phyloP scores from a whole-genome alignment of 441 rosid genomes.

The Euphorbia celastroides region DNA sequence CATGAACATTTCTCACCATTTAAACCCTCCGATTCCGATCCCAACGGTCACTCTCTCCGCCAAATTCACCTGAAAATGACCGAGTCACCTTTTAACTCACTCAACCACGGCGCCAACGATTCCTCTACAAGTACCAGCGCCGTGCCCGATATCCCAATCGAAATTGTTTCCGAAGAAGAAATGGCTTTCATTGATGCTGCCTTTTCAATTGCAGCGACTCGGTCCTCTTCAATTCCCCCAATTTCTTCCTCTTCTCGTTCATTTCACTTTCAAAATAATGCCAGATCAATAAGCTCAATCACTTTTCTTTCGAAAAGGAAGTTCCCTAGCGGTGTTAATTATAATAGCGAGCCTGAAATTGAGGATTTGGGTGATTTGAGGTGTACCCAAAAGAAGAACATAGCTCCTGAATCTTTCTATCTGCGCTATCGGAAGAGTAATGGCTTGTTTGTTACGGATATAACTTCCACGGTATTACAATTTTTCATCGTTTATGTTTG shows the following conservation, averaged over 20 bases:
- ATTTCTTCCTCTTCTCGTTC: conserved; percentile 27
- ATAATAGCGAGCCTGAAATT: conserved; percentile 32
- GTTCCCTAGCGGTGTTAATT: conserved; percentile 13
- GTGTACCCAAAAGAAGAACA: conserved; percentile 24
- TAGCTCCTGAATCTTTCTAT: conserved; percentile 27
- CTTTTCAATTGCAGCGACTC: conserved; percentile 34
- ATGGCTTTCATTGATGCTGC: conserved; percentile 81
- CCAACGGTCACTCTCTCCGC: conserved; percentile 28
- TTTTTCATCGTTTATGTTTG: neutral
- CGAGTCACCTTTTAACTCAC: conserved; percentile 33
- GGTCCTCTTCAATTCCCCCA: conserved; percentile 32
- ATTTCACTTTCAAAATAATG: conserved; percentile 18
- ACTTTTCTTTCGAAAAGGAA: conserved; percentile 36
- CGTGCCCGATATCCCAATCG: conserved; percentile 55
- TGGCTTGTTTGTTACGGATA: conserved; percentile 63
- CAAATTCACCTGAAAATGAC: conserved; percentile 24
- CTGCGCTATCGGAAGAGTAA: conserved; percentile 41
- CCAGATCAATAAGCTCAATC: conserved; percentile 33
- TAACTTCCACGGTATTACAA: conserved; percentile 48
- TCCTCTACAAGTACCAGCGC: neutral
- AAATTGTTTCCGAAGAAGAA: conserved; percentile 77
- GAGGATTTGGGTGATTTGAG: conserved; percentile 45
- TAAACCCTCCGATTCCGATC: conserved; percentile 10
- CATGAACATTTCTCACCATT: neutral
- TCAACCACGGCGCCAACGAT: conserved; percentile 14